Percentiles rank a stretch among this genome's conserved stretches.
These are phyloP conservation scores for Coniochaeta sp. DNA, from an alignment of 2,329 filamentous ascomycete genomes.

Conservation along the genomic window DNA sequence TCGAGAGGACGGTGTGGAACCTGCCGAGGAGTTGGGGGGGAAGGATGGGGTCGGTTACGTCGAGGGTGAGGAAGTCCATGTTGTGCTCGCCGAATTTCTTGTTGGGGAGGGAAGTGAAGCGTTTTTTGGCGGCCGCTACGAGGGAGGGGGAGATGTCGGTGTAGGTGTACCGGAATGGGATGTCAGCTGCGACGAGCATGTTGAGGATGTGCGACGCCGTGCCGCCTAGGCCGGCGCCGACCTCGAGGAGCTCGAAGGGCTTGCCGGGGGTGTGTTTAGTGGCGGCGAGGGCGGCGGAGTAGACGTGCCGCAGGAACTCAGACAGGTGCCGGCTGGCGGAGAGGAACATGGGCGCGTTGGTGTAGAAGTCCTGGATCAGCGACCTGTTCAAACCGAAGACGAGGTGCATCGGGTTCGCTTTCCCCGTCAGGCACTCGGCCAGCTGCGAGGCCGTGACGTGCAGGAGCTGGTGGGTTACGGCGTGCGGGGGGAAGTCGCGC, in stretches of 20 bases:
- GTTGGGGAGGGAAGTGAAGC: slow-evolving; percentile 6
- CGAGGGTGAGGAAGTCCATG: slow-evolving; percentile 17
- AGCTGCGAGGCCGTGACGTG: slow-evolving; percentile 4
- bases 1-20: slow-evolving; percentile 25
- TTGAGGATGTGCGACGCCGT: slow-evolving; percentile 27
- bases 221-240: slow-evolving; percentile 35
- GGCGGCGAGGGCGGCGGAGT: slow-evolving; percentile 1
- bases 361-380: slow-evolving; percentile 29
- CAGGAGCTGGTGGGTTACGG: not conserved
- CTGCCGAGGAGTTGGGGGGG: slow-evolving; percentile 6
- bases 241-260: slow-evolving; percentile 31
- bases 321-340: slow-evolving; percentile 15
- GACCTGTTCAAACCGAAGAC: slow-evolving; percentile 14
- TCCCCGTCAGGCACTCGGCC: slow-evolving; percentile 9
- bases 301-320: slow-evolving; percentile 10
- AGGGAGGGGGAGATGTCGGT: slow-evolving; percentile 32
- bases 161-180: slow-evolving; percentile 31
- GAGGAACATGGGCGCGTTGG: slow-evolving; percentile 18
- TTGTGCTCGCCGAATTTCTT: slow-evolving; percentile 22
- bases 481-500: not conserved
- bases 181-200: slow-evolving; percentile 12
- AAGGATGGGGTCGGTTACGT: not conserved
- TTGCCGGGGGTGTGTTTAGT: not conserved
- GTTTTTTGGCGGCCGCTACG: slow-evolving; percentile 20
- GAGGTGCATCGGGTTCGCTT: slow-evolving; percentile 9